These are phyloP conservation scores for Arthromyces matolae DNA, from an alignment of 768 basidiomycete species.

Conservation along the genomic window DNA sequence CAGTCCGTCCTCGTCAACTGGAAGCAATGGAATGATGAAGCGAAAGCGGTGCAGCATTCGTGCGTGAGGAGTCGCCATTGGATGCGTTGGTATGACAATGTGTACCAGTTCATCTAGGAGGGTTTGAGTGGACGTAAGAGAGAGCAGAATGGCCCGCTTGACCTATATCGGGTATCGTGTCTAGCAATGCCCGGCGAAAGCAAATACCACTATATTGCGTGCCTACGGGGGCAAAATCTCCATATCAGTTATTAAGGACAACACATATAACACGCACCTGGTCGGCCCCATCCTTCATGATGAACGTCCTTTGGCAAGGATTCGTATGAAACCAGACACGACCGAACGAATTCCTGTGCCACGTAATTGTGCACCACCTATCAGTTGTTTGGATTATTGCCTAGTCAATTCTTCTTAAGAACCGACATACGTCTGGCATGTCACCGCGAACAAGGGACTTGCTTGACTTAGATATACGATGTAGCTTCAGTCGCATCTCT, in stretches of 20 bases:
- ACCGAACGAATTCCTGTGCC: conserved; percentile 70
- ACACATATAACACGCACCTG: conserved; percentile 38
- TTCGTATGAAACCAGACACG: conserved; percentile 67
- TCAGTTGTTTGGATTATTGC: too few relatives aligned
- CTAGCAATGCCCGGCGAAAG: conserved; percentile 66
- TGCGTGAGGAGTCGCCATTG: conserved; percentile 62
- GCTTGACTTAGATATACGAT: conserved; percentile 63
- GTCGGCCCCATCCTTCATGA: conserved; percentile 76
- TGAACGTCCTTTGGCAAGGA: conserved; percentile 62
- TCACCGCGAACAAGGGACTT: conserved; percentile 49
- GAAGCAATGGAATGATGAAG: conserved; percentile 64
- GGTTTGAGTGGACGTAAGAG: background rate
- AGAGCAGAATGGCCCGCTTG: conserved; percentile 19
- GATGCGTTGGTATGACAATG: conserved; percentile 69
- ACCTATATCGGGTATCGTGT: conserved; percentile 72
- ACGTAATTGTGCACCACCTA: conserved; percentile 68
- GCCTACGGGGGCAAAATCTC: conserved; percentile 32
- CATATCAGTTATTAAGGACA: background rate
- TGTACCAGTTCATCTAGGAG: conserved; percentile 63
- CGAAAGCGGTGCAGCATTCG: conserved; percentile 82
- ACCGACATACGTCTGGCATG: conserved; percentile 51
- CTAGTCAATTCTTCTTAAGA: too few relatives aligned
- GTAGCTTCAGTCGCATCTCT: conserved; percentile 59
- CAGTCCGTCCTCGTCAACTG: conserved; percentile 57
- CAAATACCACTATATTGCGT: conserved; percentile 56